These are phyloP conservation scores for Solanum hybrid DNA, from an alignment of 305 asterid genomes.

Conservation along the genomic window DNA sequence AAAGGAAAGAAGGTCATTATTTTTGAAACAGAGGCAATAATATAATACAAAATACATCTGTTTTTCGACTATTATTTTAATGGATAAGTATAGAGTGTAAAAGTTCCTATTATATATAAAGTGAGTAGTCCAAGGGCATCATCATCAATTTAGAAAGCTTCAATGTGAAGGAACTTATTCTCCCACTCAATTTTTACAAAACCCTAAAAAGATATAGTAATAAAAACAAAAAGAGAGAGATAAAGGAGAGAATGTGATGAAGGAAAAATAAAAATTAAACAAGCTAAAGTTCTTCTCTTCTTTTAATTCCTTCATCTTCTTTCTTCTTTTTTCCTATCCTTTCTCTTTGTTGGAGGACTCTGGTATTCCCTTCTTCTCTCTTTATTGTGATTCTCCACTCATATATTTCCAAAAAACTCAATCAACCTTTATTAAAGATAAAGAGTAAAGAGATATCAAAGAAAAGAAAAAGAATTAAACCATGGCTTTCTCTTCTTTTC, in stretches of 20 bases:
- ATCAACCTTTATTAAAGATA: slow-evolving; percentile 12
- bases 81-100: not conserved
- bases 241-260: slow-evolving; percentile 6
- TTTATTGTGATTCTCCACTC: slow-evolving; percentile 9
- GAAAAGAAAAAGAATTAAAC: slow-evolving; percentile 7
- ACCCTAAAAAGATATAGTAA: slow-evolving; percentile 8
- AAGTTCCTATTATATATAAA: not conserved
- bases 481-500: slow-evolving; percentile 18
- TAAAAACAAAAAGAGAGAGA: slow-evolving; percentile 5
- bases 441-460: slow-evolving; percentile 6
- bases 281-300: slow-evolving; percentile 2
- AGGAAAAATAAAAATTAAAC: slow-evolving; percentile 3
- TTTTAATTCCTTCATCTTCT: slow-evolving; percentile 2
- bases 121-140: slow-evolving; percentile 4
- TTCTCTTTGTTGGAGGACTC: slow-evolving; percentile 1
- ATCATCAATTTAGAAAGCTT: slow-evolving; percentile 2
- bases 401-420: slow-evolving; percentile 14
- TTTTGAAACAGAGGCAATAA: no score
- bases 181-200: slow-evolving; percentile 5
- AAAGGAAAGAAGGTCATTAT: no score
- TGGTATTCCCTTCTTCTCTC: slow-evolving; percentile 9
- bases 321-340: not conserved
- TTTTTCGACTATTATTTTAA: not conserved
- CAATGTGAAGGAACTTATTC: slow-evolving; percentile 5
- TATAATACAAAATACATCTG: not conserved